A percentile compares a stretch with the other conserved stretches of the same genome.
Evolutionary conservation across 2,329 filamentous ascomycete species (phyloP).

Genomic region (Ceratocystis harringtonii): DNA sequence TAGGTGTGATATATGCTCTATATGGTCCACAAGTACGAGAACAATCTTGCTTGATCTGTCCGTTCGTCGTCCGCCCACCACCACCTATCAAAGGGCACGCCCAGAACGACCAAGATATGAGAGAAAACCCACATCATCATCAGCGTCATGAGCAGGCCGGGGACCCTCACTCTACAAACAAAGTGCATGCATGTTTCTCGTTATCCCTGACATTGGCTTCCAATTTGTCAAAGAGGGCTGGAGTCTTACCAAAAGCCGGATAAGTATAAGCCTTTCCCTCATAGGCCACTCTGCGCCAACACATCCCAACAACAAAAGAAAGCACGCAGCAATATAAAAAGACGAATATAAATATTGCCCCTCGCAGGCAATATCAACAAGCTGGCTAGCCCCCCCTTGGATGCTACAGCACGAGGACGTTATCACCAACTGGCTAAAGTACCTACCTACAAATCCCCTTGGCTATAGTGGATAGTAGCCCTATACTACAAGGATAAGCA

Average conservation of each 20-base stretch:
- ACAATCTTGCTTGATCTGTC: neutral
- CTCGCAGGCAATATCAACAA: neutral
- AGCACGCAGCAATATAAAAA: neutral
- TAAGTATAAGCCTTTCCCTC: neutral
- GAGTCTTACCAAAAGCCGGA: neutral
- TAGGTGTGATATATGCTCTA: neutral
- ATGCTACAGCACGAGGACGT: neutral
- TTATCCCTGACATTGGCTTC: neutral
- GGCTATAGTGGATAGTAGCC: too few species aligned
- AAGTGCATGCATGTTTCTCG: conserved; percentile 2
- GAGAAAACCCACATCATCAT: neutral
- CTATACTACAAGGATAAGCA: neutral
- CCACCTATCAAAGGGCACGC: too few species aligned
- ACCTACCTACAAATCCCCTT: too few species aligned
- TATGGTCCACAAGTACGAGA: neutral
- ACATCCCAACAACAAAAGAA: neutral
- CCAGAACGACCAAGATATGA: too few species aligned
- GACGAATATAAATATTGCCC: neutral
- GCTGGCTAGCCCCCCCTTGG: neutral
- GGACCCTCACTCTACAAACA: neutral
- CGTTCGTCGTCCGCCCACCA: neutral
- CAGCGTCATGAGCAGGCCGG: neutral
- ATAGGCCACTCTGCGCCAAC: too few species aligned
- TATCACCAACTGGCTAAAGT: neutral
- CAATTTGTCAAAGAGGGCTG: neutral